Conservation (phyloP, 768 basidiomycete species). For the Leccinum obscurum region DNA sequence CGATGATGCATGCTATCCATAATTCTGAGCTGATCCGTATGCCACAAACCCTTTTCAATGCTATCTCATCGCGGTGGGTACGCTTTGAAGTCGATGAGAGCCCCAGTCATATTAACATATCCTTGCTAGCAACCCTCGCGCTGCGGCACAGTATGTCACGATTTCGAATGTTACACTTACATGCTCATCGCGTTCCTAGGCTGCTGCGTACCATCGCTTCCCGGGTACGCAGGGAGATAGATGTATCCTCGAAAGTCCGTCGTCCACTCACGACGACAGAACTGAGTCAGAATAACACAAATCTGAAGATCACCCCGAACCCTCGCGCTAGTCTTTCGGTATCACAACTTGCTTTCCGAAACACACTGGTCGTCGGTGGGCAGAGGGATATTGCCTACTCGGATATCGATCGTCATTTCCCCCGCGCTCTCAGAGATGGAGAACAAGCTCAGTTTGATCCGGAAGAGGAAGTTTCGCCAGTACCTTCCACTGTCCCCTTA, state of each 20-base stretch:
- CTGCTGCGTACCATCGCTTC: no score
- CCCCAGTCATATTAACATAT: slow-evolving; percentile 1
- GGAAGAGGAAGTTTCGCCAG: slow-evolving; percentile 38
- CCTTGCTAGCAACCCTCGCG: slow-evolving; percentile 68
- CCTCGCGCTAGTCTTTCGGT: slow-evolving; percentile 59
- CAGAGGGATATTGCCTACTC: slow-evolving; percentile 60
- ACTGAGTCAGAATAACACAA: no score
- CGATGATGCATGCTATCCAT: slow-evolving; percentile 95
- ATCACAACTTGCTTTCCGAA: slow-evolving; percentile 85
- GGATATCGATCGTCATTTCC: slow-evolving; percentile 62
- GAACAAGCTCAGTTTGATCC: slow-evolving; percentile 63
- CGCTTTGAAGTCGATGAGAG: not conserved
- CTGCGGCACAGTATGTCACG: slow-evolving; percentile 70
- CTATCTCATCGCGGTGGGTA: slow-evolving; percentile 80
- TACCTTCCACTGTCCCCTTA: slow-evolving; percentile 31
- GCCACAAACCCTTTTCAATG: slow-evolving; percentile 97
- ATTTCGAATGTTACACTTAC: no score
- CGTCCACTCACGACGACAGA: no score
- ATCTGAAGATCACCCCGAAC: no score
- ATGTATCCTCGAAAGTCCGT: no score
- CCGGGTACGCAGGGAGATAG: no score
- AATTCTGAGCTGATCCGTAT: slow-evolving; percentile 96
- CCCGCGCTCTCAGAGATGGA: slow-evolving; percentile 77
- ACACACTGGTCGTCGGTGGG: slow-evolving; percentile 70
- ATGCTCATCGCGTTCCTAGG: no score